Evolutionary conservation across 2,329 filamentous ascomycete genomes (phyloP), one percentile per base, ranked within the genome.

Genomic region (Trichoderma polysporum): DNA sequence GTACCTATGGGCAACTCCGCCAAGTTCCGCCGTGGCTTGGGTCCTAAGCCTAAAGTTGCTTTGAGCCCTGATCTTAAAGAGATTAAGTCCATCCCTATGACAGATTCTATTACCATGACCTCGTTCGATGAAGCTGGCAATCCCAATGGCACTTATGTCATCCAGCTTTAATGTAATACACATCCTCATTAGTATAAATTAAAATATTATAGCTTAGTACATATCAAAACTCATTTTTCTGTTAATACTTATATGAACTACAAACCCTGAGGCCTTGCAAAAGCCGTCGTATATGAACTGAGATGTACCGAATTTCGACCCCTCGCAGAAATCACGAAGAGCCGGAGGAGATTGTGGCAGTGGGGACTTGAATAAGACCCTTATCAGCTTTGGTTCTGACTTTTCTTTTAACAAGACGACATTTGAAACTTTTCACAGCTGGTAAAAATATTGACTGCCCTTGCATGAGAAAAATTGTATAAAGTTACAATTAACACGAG

Each of bases 1-100:
- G 70, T 72, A n/a, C 54, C 54, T 9, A 70, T 52, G 67, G 50
- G 49, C 37, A 49, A 49, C 47, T 66, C 52, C 29, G 33, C 59
- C n/a, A 68, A 67, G 68, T 45, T 60, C 1, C 60, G 52, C 4
- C 45, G 59, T 10, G 13, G 1, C 17, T 29, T 62, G 17, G 59
- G 59, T n/a, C 59, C 59, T 8, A 62, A 62, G 45, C 59, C 59
- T 12, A 37, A 50, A 9, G 45, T 62, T 6, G 17, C 47, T 2
- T 17, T 62, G 47, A 62, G 59, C 33, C 59, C 59, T 17, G 25
- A 52, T 17, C 33, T 62, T 6, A 37, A 50, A 19, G 59, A 62
- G 12, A 62, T 62, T 15, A 41, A 62, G 59, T 3, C 59, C n/a
- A 52, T 62, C 22, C 59, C 59, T 6, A 62, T 62, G 59, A 12